Base-by-base conservation (phyloP, 2,329 filamentous ascomycete species). In the Remersonia thermophila region DNA sequence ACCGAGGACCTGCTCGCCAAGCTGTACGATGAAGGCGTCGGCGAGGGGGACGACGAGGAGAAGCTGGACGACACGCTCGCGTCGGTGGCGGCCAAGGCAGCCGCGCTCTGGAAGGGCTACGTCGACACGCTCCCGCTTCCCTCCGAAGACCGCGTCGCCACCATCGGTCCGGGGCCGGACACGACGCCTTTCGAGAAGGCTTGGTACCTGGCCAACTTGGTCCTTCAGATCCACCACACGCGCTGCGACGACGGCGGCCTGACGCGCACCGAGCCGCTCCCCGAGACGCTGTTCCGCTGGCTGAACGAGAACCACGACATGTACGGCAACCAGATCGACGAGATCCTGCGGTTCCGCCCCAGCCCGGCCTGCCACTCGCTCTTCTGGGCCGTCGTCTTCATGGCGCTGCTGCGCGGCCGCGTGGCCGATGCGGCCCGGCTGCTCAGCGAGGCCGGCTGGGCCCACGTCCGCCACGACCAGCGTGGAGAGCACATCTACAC, bases 371-470 rank as follows among this genome's bases (percentile, higher is more conserved):
- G 76, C 30, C 83, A 91, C 50, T 64, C 69, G 17, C 65, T 81
- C 26, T 96, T 85, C 59, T 96, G 89, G 89, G 83, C 87, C 52
- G 77, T 77, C 1, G 64, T 94, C n/a, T 82, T 80, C 48, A 73
- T 74, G 37, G 67, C 77, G 11, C 65, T 87, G 15, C 64, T 93
- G 17, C 80, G 86, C 32, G 89, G 87, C 29, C 78, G 80, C 39
- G 71, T 93, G 30, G 49, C 56, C 11, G 73, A 74, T 29, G 78
- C 80, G 1, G 66, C 80, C n/a, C 62, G 69, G 32, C 58, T 93
- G 18, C 65, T 96, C 32, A 71, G 68, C 39, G 71, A 75, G 36
- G 85, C 84, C 9, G 83, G 83, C 23, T 94, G 91, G 71, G 78
- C 77, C 44, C 65, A 82, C 42, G 82, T 86, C 17, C 73, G 73